Evolutionary conservation across 1,284 basidiomycete genomes (phyloP).

Genomic region (Anthracocystis walkeri): DNA sequence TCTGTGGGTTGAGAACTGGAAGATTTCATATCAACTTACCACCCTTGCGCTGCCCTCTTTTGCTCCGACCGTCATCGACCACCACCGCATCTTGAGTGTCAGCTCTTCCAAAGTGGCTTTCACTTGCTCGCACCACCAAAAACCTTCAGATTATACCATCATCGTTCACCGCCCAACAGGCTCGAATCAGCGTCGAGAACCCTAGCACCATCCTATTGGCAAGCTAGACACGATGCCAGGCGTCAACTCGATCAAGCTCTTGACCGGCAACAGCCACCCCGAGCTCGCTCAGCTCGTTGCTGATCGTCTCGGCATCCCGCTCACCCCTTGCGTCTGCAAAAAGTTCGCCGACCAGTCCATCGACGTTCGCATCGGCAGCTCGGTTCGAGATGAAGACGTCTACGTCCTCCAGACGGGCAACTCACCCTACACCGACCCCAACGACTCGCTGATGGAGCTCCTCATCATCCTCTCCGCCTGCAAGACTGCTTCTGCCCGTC

Average conservation of each 20-base stretch:
- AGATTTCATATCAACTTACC: constrained; percentile 14
- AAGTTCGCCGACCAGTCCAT: constrained; percentile 91
- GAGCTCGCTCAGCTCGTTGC: constrained; percentile 94
- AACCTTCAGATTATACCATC: not conserved
- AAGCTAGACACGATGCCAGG: constrained; percentile 55
- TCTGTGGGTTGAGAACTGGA: not conserved
- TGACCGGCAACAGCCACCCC: constrained; percentile 97
- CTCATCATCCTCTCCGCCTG: constrained; percentile 91
- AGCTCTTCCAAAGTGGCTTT: not conserved
- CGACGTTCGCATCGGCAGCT: constrained; percentile 78
- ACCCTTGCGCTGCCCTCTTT: not conserved
- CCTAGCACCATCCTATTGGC: too few species aligned
- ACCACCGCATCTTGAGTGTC: constrained; percentile 5
- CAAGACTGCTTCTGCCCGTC: constrained; percentile 94
- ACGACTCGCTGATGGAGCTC: constrained; percentile 74
- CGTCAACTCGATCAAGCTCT: constrained; percentile 81
- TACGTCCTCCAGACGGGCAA: constrained; percentile 68
- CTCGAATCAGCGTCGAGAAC: too few species aligned
- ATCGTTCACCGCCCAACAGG: not conserved
- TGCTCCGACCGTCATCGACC: constrained; percentile 32
- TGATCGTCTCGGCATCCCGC: constrained; percentile 88
- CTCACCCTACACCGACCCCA: constrained; percentile 65
- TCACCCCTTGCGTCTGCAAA: constrained; percentile 90
- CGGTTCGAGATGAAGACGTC: constrained; percentile 85
- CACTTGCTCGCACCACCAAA: not conserved